Evolutionary conservation across 257 asterid species (phyloP).

Genomic region (Penstemon newberryi): DNA sequence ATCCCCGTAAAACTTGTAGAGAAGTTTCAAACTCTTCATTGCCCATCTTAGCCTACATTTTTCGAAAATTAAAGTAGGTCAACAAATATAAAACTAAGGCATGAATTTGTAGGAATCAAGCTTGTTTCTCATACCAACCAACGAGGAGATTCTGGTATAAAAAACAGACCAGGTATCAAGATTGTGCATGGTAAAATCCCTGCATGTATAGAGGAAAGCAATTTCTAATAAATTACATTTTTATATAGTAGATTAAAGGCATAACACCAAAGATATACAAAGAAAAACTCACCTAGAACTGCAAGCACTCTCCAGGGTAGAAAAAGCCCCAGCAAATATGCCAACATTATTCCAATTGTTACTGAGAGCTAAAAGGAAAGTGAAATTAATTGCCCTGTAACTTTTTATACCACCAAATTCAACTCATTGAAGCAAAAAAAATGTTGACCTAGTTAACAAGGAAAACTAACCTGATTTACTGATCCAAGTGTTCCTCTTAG

Average conservation of each 20-base stretch:
- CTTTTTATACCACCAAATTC: background rate
- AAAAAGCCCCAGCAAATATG: constrained; percentile 73
- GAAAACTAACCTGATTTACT: constrained; percentile 68
- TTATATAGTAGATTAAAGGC: background rate
- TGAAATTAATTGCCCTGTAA: constrained; percentile 1
- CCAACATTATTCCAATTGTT: constrained; percentile 85
- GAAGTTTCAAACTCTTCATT: constrained; percentile 77
- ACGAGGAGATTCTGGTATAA: constrained; percentile 95
- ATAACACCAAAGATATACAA: background rate
- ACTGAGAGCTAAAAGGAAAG: constrained; percentile 59
- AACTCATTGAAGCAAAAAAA: background rate
- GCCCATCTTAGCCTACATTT: constrained; percentile 78
- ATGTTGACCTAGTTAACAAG: constrained; percentile 4
- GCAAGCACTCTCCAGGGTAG: constrained; percentile 85
- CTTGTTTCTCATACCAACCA: constrained; percentile 74
- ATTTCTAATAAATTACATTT: background rate
- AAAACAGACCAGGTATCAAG: constrained; percentile 88
- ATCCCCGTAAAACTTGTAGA: constrained; percentile 84
- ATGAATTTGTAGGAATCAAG: constrained; percentile 23
- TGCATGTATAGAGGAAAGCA: constrained; percentile 26
- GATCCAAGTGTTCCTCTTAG: constrained; percentile 90
- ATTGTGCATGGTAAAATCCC: constrained; percentile 82
- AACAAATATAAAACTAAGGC: constrained; percentile 21
- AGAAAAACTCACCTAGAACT: constrained; percentile 57
- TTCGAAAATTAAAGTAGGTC: constrained; percentile 16